phyloP scores from a whole-genome alignment of 768 basidiomycete species.

The Nidula microcarpa region DNA sequence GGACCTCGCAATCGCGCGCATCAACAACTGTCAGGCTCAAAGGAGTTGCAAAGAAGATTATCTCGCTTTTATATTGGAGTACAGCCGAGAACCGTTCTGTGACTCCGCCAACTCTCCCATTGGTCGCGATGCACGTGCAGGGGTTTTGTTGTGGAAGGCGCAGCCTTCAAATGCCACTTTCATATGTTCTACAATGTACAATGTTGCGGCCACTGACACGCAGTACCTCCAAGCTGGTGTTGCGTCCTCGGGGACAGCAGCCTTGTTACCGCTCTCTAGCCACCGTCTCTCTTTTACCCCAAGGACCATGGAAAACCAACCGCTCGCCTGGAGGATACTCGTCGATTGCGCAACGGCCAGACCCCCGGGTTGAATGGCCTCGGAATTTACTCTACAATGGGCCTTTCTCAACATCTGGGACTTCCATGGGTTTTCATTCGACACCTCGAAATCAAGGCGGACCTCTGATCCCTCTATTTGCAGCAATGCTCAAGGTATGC shows the following conservation, averaged over 20 bases:
- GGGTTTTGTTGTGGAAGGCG: too few relatives aligned
- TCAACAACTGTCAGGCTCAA: too few relatives aligned
- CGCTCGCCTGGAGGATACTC: too few relatives aligned
- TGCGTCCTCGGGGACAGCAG: conserved; percentile 4
- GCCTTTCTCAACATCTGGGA: background rate
- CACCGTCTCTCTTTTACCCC: background rate
- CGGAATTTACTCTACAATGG: background rate
- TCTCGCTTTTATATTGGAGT: too few relatives aligned
- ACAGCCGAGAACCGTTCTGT: too few relatives aligned
- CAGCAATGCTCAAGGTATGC: conserved; percentile 59
- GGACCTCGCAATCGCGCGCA: background rate
- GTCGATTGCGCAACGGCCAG: too few relatives aligned
- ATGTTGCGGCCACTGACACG: conserved; percentile 48
- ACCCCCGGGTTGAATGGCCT: background rate
- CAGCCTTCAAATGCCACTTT: conserved; percentile 1
- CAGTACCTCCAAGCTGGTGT: conserved; percentile 13
- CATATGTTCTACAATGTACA: conserved; percentile 36
- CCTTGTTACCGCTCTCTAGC: conserved; percentile 1
- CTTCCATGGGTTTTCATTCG: conserved; percentile 29
- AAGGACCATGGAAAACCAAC: too few relatives aligned
- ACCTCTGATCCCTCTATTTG: conserved; percentile 54
- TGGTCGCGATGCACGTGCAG: too few relatives aligned
- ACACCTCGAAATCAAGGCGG: conserved; percentile 26
- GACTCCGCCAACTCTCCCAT: too few relatives aligned
- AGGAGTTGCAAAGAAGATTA: too few relatives aligned